Conservation (phyloP, 495 filamentous ascomycete genomes). For the Aspergillus affinis region DNA sequence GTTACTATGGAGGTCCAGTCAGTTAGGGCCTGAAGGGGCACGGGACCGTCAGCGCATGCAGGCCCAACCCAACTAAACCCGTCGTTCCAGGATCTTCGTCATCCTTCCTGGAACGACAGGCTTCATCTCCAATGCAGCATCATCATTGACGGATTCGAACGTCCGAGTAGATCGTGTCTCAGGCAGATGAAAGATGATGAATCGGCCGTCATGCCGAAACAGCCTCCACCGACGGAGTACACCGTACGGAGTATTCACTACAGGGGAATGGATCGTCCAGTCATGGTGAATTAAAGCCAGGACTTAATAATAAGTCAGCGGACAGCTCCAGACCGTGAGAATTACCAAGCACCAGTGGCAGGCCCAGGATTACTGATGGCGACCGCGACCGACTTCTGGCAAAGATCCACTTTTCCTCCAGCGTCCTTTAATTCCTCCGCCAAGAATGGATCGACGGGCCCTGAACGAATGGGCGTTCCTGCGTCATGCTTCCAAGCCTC, state of each 20-base stretch:
- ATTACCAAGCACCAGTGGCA: background rate
- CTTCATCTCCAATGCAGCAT: background rate
- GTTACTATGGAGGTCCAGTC: no score
- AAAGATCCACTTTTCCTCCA: background rate
- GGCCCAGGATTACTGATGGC: background rate
- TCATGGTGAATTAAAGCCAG: no score
- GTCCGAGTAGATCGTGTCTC: background rate
- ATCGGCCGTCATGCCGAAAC: background rate
- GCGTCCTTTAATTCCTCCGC: background rate
- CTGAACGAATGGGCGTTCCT: slow-evolving; percentile 7
- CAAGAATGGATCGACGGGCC: slow-evolving; percentile 7
- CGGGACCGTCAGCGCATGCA: slow-evolving; percentile 5
- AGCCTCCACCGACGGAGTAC: background rate
- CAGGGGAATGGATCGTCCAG: no score
- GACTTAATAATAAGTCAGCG: background rate
- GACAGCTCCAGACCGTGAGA: background rate
- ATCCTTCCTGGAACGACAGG: background rate
- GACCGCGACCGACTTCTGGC: no score
- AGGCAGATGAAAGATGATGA: background rate
- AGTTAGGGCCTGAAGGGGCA: background rate
- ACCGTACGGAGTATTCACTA: background rate
- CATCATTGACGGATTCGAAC: no score
- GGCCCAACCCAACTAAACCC: background rate
- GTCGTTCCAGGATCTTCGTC: background rate
- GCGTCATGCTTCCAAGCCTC: background rate